Conservation (phyloP, 1,284 basidiomycete species). For the Golubevia pallescens region DNA sequence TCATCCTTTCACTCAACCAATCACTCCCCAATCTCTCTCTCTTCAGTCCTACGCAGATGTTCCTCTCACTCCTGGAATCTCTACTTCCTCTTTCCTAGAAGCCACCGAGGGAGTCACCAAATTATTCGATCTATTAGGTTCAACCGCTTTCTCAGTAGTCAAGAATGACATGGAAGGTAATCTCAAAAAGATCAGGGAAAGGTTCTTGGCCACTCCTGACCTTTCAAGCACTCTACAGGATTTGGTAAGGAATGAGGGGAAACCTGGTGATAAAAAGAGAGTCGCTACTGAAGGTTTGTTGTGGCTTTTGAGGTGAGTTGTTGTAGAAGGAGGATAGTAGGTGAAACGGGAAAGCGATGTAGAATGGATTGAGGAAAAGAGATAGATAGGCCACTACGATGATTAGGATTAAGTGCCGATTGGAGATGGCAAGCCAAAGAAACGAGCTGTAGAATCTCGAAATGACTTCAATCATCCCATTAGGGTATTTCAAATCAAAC, state of each 20-base stretch:
- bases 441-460: no score
- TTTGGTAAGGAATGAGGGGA: slow-evolving; percentile 80
- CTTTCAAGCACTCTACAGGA: slow-evolving; percentile 80
- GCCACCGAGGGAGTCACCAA: slow-evolving; percentile 87
- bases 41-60: slow-evolving; percentile 75
- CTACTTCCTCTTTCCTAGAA: slow-evolving; percentile 85
- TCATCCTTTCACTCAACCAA: no score
- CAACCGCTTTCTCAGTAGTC: slow-evolving; percentile 82
- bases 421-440: no score
- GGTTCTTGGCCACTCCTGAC: slow-evolving; percentile 74
- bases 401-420: no score
- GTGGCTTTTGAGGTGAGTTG: slow-evolving; percentile 78
- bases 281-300: slow-evolving; percentile 87
- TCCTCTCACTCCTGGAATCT: slow-evolving; percentile 84
- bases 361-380: no score
- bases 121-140: slow-evolving; percentile 92
- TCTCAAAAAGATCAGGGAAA: slow-evolving; percentile 77
- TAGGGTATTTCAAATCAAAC: no score
- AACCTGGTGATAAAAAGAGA: slow-evolving; percentile 78
- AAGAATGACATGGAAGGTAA: slow-evolving; percentile 90
- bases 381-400: no score
- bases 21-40: no score
- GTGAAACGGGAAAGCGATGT: no score
- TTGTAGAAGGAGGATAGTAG: no score
- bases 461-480: no score